Base-by-base conservation (phyloP, 179 eudicot genomes). In the Gypsophila paniculata region DNA sequence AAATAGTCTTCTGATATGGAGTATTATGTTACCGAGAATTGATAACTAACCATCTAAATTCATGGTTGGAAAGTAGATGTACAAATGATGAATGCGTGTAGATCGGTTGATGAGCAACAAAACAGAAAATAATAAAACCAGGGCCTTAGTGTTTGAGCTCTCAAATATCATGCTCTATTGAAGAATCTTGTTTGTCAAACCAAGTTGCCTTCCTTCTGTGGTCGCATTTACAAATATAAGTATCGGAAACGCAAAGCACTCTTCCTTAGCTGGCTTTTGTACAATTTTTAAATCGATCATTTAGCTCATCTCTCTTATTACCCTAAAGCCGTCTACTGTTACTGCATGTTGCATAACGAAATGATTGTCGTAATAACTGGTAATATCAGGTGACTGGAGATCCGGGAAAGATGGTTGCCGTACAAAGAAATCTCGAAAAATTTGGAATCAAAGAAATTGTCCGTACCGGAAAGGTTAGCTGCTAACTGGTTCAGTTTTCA, bases 351-450 rank as follows among this genome's bases (percentile, higher is more conserved):
- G 15, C 74, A 44, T 64, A 15, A 26, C 44, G 32, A 68, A 61
- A 48, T 70, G 29, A 65, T 61, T 74, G 32, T 51, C 44, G 9
- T 61, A 19, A 49, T 36, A 48, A 71, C 49, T 68, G 34, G 68
- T 61, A 59, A 76, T 61, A 76, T 62, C 72, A 93, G 98, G 91
- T 93, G 51, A 93, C 98, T 51, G 98, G 98, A 71, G 94, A 93
- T 75, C 97, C 98, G 39, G 98, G 98, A 34, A 93, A 93, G 79
- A 78, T 91, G 86, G 97, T 79, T 71, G 97, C 97, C 39, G 88
- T 91, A 18, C 81, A 73, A 72, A 91, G 88, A 83, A 93, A 86
- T 78, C 73, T 91, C 42, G 77, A 76, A 38, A 91, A 91, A 86
- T 93, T 91, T 77, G 96, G 98, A 42, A 88, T 93, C 70, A 87